Evolutionary conservation across 1,284 basidiomycete genomes (phyloP).

Genomic region (Austroboletus novae-zelandiae): DNA sequence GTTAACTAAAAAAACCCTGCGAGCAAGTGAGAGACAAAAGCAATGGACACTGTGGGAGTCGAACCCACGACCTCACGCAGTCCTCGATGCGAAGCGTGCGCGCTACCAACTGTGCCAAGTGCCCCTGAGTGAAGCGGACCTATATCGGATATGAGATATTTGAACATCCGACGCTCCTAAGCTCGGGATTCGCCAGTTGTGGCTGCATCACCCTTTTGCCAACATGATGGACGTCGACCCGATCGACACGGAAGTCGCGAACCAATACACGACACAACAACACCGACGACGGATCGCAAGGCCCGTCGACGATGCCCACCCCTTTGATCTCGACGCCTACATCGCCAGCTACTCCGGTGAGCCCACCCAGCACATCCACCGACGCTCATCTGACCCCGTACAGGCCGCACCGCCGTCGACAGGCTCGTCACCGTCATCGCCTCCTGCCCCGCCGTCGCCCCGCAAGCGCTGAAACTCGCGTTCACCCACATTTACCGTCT

Average conservation of each 20-base stretch:
- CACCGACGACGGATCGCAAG: constrained; percentile 23
- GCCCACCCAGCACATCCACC: neutral
- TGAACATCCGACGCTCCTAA: constrained; percentile 6
- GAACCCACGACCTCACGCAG: constrained; percentile 40
- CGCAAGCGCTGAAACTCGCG: constrained; percentile 65
- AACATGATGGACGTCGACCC: constrained; percentile 31
- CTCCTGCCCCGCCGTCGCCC: constrained; percentile 62
- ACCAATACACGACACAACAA: constrained; percentile 7
- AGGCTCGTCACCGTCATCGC: constrained; percentile 66
- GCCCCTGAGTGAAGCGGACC: constrained; percentile 3
- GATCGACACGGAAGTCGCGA: constrained; percentile 26
- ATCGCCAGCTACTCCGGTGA: constrained; percentile 33
- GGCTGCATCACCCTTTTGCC: neutral
- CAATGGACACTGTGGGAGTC: constrained; percentile 38
- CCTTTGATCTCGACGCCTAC: constrained; percentile 72
- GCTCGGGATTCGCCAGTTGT: neutral
- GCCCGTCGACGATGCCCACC: constrained; percentile 68
- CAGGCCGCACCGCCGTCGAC: constrained; percentile 68
- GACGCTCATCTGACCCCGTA: neutral
- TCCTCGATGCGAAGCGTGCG: constrained; percentile 35
- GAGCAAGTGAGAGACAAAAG: constrained; percentile 16
- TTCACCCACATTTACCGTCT: constrained; percentile 59
- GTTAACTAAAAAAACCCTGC: no score
- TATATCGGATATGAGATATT: neutral
- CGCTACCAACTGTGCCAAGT: constrained; percentile 40